A percentile compares a stretch with the other conserved stretches of the same genome.
Evolutionary conservation across 306 rosid species (phyloP).

Genomic region (Cicer arietinum): DNA sequence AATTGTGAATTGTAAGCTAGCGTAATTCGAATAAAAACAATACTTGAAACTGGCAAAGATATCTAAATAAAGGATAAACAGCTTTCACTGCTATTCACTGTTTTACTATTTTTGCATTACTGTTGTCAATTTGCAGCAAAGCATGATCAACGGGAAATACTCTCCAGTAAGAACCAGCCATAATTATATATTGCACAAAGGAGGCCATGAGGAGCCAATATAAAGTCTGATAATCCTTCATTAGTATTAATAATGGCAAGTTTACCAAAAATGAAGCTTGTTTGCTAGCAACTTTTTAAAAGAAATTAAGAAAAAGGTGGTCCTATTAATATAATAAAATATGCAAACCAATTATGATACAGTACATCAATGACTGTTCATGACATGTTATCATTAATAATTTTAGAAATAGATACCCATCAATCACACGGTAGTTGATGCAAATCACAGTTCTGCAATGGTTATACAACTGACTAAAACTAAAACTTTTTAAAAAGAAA

Average conservation of each 20-base stretch:
- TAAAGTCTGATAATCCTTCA: neutral
- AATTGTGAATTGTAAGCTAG: neutral
- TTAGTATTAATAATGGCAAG: neutral
- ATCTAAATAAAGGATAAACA: conserved; percentile 1
- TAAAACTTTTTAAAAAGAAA: neutral
- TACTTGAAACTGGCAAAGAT: neutral
- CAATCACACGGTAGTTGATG: neutral
- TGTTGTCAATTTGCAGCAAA: conserved; percentile 1
- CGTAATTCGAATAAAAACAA: conserved; percentile 1
- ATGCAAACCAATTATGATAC: conserved; percentile 1
- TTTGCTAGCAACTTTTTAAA: neutral
- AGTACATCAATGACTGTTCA: neutral
- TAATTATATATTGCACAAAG: neutral
- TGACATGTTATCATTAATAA: neutral
- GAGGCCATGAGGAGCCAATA: neutral
- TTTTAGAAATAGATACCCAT: conserved; percentile 8
- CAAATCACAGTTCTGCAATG: neutral
- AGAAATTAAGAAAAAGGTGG: neutral
- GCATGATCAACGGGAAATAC: neutral
- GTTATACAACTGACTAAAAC: neutral
- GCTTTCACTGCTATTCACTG: neutral
- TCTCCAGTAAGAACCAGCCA: neutral
- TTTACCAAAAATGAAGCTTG: neutral
- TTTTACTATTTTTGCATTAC: neutral
- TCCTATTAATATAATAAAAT: neutral